Evolutionary conservation across 2,329 filamentous ascomycete species (phyloP).

Genomic region (Zymoseptoria pseudotritici): DNA sequence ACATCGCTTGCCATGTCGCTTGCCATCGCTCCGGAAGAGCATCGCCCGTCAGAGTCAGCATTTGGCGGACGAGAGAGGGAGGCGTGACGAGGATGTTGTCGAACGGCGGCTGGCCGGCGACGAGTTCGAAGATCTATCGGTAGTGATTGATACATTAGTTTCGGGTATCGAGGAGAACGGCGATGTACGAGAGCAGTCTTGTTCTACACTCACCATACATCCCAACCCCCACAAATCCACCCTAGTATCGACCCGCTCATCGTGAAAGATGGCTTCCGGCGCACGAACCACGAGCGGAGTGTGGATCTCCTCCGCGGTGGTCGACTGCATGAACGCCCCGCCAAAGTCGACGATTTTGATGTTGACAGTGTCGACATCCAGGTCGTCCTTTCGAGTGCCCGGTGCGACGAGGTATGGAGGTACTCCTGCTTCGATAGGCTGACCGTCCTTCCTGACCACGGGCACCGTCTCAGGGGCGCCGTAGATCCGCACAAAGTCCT

Average conservation of each 20-base stretch:
- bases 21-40: constrained; percentile 1
- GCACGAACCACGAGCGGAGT: constrained; percentile 31
- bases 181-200: background rate
- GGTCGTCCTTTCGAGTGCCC: constrained; percentile 16
- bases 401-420: constrained; percentile 7
- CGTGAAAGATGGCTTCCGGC: constrained; percentile 33
- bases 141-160: constrained; percentile 6
- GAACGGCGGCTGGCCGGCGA: constrained; percentile 3
- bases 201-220: constrained; percentile 11
- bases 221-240: constrained; percentile 35
- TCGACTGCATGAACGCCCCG: constrained; percentile 27
- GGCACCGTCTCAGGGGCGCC: constrained; percentile 12
- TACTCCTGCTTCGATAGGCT: constrained; percentile 13
- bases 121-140: constrained; percentile 10
- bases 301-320: constrained; percentile 24
- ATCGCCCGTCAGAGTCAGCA: background rate
- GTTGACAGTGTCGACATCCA: background rate
- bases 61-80: background rate
- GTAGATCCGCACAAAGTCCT: constrained; percentile 17
- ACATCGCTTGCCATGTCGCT: background rate
- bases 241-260: constrained; percentile 27
- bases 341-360: constrained; percentile 35
- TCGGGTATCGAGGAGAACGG: background rate
- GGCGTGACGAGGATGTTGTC: background rate
- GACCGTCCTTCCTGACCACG: constrained; percentile 17